Conservation (phyloP, 106 monocot genomes). For the Cymbidium sinense region DNA sequence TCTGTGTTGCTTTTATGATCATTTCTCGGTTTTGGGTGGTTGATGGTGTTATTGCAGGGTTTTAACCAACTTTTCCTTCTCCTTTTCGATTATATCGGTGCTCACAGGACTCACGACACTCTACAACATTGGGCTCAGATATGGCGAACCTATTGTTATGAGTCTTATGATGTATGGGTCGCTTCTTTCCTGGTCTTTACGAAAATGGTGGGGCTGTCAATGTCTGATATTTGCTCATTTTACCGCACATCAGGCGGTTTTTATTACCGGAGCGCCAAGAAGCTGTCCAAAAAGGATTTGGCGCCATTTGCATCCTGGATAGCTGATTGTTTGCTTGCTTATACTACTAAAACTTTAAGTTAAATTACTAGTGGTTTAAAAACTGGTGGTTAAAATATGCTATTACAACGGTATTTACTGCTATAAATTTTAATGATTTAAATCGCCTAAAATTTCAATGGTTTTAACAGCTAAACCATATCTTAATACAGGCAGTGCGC, state of each 20-base stretch:
- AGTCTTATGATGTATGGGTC: conserved; percentile 65
- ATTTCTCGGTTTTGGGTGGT: background rate
- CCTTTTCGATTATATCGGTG: conserved; percentile 87
- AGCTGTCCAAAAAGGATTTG: conserved; percentile 56
- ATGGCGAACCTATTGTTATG: conserved; percentile 52
- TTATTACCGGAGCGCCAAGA: conserved; percentile 85
- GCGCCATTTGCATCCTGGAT: conserved; percentile 93
- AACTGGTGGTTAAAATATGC: no score
- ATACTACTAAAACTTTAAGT: no score
- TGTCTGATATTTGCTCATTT: conserved; percentile 89
- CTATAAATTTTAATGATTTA: no score
- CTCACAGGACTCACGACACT: conserved; percentile 81
- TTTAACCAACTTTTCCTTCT: conserved; percentile 76
- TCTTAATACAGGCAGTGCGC: no score
- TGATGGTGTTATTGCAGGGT: conserved; percentile 27
- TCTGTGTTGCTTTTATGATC: background rate
- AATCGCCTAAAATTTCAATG: no score
- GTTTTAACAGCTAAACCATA: no score
- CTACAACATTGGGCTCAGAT: conserved; percentile 76
- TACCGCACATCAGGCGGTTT: conserved; percentile 86
- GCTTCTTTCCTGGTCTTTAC: conserved; percentile 63
- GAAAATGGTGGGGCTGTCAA: conserved; percentile 55
- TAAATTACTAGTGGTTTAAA: no score
- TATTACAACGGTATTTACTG: no score
- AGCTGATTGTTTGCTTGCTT: conserved; percentile 55